Evolutionary conservation across 176 grass and related monocot genomes (phyloP), one percentile per base, ranked within the genome.

Genomic region (Aegilops longissima): DNA sequence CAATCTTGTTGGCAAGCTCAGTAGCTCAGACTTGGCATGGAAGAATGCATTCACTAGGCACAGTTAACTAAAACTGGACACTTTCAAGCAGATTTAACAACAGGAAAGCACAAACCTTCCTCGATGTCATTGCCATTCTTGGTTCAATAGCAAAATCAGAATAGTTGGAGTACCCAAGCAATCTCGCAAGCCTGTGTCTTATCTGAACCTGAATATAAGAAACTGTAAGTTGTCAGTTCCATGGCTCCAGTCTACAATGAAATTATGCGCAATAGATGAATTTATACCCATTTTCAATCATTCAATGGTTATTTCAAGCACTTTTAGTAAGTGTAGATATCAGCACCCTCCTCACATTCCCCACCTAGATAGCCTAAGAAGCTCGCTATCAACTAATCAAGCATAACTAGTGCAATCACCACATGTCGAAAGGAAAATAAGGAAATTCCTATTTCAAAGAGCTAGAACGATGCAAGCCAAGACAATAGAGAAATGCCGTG

Each of bases 111-210:
- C 75, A 86, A 73, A 98, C 96, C 96, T 98, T 98, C 80, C 84
- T 84, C 14, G 93, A 91, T 78, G 92, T 91, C 67, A 68, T 92
- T 47, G 86, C 71, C 93, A 96, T 96, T 96, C 93, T 91, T 78
- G 82, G 71, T 79, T 96, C 92, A 73, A 89, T 83, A 52, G 92
- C 79, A 90, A 96, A 98, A 90, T 96, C 97, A 52, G 93, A 87
- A 86, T 98, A 98, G 85, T 82, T 98, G 42, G 90, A 81, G 82
- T 93, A 96, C 68, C 97, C 93, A 62, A 98, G 88, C 40, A 96
- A 88, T 70, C 76, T 93, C 64, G 94, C 91, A 93, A 91, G 76
- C 71, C 90, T 86, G 73, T 92, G 90, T 70, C 93, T 95, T 72
- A 94, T 82, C 45, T 94, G 90, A 35, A 94, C 90, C 97, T 96